Evolutionary conservation across 2,329 filamentous ascomycete species (phyloP), one percentile per base, ranked within the genome.

Genomic region (Fusarium phyllophilum): DNA sequence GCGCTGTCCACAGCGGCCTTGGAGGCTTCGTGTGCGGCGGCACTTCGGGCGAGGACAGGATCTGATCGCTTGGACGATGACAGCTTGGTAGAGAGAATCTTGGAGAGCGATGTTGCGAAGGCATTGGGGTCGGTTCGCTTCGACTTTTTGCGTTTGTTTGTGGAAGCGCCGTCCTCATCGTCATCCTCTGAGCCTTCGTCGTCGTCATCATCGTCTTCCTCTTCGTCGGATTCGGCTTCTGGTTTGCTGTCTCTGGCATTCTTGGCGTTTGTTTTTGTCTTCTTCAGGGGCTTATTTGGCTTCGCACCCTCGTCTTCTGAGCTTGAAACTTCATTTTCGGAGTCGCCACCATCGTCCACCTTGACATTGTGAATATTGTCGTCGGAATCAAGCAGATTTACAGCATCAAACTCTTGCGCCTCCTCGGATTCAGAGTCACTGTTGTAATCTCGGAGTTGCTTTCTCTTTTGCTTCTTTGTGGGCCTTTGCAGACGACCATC

Each of bases 61-160:
- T 99, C 96, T 62, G 91, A 88, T 31, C 95, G 93, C 80, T 94
- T 94, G 38, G 93, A 89, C 13, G 90, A 91, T 4, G 95, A 92
- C 15, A 98, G 88, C 84, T 98, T 98, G 56, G 94, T 96, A 63
- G 91, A 91, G 49, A 99, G 88, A 81, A 99, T 98, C 83, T 96
- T 97, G 76, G 93, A 93, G 78, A 99, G 94, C 57, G 95, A 97
- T 4, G 92, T 97, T 31, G 96, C 94, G 82, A 99, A 98, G 59
- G 94, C 95, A 73, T 89, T 86, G 6, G 96, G 95, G 82, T 99
- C 96, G 84, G 97, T 97, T 80, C 95, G 92, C 84, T 98, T 98
- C 20, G 91, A 90, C 78, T 90, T 93, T 42, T 79, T 79, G 72
- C 84, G 83, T 52, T 76, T 80, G 18, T 78, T 57, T 82, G 44